Conservation (phyloP, 768 basidiomycete genomes). For the Udeniomyces megalosporus region DNA sequence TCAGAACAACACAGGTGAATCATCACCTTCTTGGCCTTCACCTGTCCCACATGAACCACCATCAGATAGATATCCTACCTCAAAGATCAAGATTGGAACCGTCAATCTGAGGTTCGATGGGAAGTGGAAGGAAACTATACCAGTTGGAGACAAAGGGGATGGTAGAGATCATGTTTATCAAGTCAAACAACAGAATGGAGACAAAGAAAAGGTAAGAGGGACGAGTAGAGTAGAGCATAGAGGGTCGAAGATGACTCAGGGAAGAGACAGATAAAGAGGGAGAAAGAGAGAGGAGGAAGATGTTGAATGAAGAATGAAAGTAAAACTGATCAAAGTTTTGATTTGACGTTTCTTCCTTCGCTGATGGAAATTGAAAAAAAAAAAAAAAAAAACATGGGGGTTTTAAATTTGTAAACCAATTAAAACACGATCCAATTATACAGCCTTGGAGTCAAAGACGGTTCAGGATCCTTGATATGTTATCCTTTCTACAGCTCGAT, state of each 20-base stretch:
- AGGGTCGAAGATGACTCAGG: too few relatives aligned
- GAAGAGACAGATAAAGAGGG: not conserved
- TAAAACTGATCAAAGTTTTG: not conserved
- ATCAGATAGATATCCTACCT: not conserved
- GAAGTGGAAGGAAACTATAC: not conserved
- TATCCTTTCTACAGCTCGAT: not conserved
- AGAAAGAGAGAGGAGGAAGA: conserved; percentile 2
- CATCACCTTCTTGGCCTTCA: not conserved
- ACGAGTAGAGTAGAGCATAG: too few relatives aligned
- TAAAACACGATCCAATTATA: too few relatives aligned
- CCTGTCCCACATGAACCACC: not conserved
- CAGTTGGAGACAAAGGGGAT: conserved; percentile 5
- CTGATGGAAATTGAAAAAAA: too few relatives aligned
- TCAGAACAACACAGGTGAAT: not conserved
- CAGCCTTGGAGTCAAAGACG: conserved; percentile 14
- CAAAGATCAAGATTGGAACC: not conserved
- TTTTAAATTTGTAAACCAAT: too few relatives aligned
- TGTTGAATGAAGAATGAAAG: too few relatives aligned
- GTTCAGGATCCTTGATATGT: conserved; percentile 8
- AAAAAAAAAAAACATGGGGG: too few relatives aligned
- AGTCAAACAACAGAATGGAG: not conserved
- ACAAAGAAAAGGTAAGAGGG: too few relatives aligned
- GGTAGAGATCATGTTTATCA: not conserved
- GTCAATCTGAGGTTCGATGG: conserved; percentile 8
- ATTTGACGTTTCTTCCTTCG: not conserved